phyloP scores from a whole-genome alignment of 1,284 basidiomycete genomes.

The Termitomyces sp. region DNA sequence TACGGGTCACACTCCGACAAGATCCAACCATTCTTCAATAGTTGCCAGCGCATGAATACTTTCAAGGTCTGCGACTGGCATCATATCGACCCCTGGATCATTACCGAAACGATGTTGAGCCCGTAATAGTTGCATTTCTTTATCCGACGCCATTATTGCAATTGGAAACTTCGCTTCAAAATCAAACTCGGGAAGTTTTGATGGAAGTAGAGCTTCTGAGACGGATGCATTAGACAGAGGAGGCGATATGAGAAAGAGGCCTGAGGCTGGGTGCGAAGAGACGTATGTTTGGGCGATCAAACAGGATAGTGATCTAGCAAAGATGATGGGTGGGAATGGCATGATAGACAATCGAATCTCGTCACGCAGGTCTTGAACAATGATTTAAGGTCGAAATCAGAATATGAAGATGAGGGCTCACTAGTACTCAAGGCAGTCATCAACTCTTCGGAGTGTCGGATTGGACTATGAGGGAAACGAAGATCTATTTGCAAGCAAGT shows the following conservation, averaged over 20 bases:
- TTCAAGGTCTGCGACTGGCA: conserved; percentile 29
- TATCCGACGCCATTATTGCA: conserved; percentile 39
- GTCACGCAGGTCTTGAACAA: conserved; percentile 33
- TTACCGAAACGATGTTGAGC: conserved; percentile 32
- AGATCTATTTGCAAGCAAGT: conserved; percentile 55
- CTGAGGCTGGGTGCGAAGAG: conserved; percentile 58
- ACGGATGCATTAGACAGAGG: conserved; percentile 39
- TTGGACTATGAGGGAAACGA: conserved; percentile 23
- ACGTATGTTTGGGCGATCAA: conserved; percentile 65
- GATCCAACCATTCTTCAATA: conserved; percentile 41
- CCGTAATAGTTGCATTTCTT: conserved; percentile 29
- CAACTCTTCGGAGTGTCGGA: conserved; percentile 27
- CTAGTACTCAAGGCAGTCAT: conserved; percentile 33
- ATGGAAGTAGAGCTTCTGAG: conserved; percentile 30
- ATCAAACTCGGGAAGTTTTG: conserved; percentile 43
- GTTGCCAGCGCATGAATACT: conserved; percentile 27
- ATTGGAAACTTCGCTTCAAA: conserved; percentile 66
- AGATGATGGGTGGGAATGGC: conserved; percentile 60
- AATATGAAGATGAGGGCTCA: not conserved
- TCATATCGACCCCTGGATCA: conserved; percentile 31
- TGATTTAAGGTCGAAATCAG: not conserved
- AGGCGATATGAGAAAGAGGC: conserved; percentile 56
- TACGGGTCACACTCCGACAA: conserved; percentile 32
- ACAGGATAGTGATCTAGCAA: conserved; percentile 45
- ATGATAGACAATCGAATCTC: conserved; percentile 41